Base-by-base conservation (phyloP, 306 rosid genomes). In the Lathyrus tuberosus region DNA sequence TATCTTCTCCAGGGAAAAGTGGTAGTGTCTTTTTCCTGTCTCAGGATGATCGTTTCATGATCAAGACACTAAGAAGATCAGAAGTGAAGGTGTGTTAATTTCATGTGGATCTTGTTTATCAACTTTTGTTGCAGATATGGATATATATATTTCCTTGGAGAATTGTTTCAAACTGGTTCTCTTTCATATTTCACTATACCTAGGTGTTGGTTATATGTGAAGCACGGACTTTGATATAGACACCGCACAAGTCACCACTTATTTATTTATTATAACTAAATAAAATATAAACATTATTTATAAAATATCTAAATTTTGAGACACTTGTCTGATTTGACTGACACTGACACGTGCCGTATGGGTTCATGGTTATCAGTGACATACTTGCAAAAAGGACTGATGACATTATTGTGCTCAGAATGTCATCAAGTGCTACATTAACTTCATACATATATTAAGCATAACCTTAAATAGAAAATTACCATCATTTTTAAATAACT, bases 1-100 rank as follows among this genome's bases (percentile, higher is more conserved):
- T 95, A 56, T 91, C 97, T 81, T 91, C 97, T 77, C 97, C 99
- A 33, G 99, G 99, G 78, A 94, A 94, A 84, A 94, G 99, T 80
- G 99, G 99, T 10, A 94, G 99, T 53, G 97, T 94, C 74, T 94
- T 94, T 80, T 94, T 94, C 83, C 76, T 91, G 72, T 94, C 99
- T 71, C 99, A 94, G 72, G 99, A 94, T 80, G 99, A 94, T 70
- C 96, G 91, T 51, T 94, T 94, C 87, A 94, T 94, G 92, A 91
- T 94, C 77, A 94, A 94, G 87, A 94, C 99, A 20, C 88, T 94
- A 64, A 84, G 99, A 62, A 89, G 90, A 87, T 94, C 97, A 44
- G 99, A 94, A 91, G 97, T 94, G 15, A 88, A 94, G 97, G 99
- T 94, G 70, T 78, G 96, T 81, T 41, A 33, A 40, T 63, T 79